Percentiles rank a stretch among this genome's conserved stretches.
phyloP scores from a whole-genome alignment of 495 filamentous ascomycete species.

The Mycothermus thermophilus region DNA sequence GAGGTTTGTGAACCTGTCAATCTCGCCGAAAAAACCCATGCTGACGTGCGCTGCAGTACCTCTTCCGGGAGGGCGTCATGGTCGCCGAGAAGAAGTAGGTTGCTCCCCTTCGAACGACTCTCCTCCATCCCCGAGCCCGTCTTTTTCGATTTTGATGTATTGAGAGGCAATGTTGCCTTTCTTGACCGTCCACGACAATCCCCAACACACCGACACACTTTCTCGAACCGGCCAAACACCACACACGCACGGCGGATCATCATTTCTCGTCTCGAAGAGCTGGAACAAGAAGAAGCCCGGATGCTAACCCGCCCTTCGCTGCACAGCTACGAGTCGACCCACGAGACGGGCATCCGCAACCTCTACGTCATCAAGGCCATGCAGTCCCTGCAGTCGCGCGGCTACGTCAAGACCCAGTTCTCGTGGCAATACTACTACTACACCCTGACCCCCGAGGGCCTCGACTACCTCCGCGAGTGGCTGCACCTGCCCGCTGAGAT shows the following conservation, averaged over 20 bases:
- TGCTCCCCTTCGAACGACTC: constrained; percentile 1
- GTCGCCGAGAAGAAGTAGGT: constrained; percentile 86
- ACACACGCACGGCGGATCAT: constrained; percentile 79
- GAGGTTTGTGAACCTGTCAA: constrained; percentile 30
- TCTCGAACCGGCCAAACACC: too few relatives aligned
- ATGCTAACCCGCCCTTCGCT: constrained; percentile 18
- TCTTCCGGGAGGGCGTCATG: constrained; percentile 99
- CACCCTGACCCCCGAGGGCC: constrained; percentile 97
- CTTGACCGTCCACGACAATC: too few relatives aligned
- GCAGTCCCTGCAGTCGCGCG: constrained; percentile 94
- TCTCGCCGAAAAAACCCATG: constrained; percentile 3
- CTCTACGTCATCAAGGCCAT: constrained; percentile 96
- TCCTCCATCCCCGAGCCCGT: too few relatives aligned
- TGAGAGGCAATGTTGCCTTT: too few relatives aligned
- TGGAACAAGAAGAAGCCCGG: constrained; percentile 1
- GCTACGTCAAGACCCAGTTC: constrained; percentile 98
- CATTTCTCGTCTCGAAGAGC: background rate
- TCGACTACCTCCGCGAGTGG: constrained; percentile 99
- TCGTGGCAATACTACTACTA: constrained; percentile 99
- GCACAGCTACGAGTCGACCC: constrained; percentile 24
- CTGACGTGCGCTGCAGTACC: constrained; percentile 55
- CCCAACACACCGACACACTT: too few relatives aligned
- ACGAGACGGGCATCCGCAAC: constrained; percentile 65
- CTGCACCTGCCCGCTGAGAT: constrained; percentile 99
- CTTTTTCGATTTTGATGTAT: too few relatives aligned